phyloP scores from a whole-genome alignment of 176 grass and related monocot species.

The Thinopyrum elongatum region DNA sequence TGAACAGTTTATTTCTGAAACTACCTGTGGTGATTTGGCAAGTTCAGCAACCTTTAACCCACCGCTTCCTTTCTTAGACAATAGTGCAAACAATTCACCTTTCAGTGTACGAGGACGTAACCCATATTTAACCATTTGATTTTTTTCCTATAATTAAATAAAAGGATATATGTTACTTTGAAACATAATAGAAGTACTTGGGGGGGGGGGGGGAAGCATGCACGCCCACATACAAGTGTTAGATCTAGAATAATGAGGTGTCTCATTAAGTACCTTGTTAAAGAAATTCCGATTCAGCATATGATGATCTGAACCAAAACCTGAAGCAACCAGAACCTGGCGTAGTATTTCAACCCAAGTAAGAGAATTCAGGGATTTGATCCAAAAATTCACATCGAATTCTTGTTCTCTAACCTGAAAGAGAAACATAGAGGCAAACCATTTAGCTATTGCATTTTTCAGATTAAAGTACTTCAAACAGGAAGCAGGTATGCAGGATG shows the following conservation, averaged over 20 bases:
- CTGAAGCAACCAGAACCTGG: slow-evolving; percentile 89
- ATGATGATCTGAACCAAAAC: slow-evolving; percentile 78
- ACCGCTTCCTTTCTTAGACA: slow-evolving; percentile 86
- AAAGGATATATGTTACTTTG: slow-evolving; percentile 17
- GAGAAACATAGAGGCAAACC: slow-evolving; percentile 19
- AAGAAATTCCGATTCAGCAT: slow-evolving; percentile 54
- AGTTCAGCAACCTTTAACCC: slow-evolving; percentile 80
- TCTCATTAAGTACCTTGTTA: slow-evolving; percentile 62
- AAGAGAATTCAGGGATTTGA: slow-evolving; percentile 83
- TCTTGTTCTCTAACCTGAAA: slow-evolving; percentile 92
- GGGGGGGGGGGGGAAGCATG: background rate
- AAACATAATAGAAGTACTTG: slow-evolving; percentile 24
- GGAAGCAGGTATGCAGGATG: background rate
- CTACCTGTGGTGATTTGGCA: slow-evolving; percentile 72
- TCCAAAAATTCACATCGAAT: slow-evolving; percentile 73
- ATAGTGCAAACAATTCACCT: slow-evolving; percentile 81
- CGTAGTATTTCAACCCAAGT: slow-evolving; percentile 98
- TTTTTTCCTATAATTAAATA: slow-evolving; percentile 57
- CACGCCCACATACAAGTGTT: background rate
- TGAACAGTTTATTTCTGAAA: background rate
- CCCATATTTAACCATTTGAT: slow-evolving; percentile 96
- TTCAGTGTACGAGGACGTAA: slow-evolving; percentile 72
- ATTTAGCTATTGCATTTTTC: slow-evolving; percentile 5
- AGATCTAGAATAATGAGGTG: slow-evolving; percentile 17
- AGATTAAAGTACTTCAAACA: background rate